Evolutionary conservation across 2,329 filamentous ascomycete genomes (phyloP), one percentile per base, ranked within the genome.

Genomic region (Sporothrix inflata): DNA sequence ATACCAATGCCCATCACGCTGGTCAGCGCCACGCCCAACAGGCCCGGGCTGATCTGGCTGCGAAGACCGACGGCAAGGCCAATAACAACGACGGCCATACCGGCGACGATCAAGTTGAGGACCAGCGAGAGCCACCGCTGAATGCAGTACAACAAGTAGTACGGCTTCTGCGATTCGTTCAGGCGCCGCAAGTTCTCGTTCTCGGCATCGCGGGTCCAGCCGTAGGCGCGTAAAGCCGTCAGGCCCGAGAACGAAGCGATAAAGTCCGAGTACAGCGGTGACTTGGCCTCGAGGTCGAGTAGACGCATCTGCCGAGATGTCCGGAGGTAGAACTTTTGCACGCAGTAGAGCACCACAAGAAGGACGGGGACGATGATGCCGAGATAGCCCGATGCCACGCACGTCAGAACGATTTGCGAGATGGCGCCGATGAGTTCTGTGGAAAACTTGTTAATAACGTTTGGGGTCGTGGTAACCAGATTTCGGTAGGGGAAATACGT

Each of bases 131-230:
- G 78, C 88, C 88, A 90, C 47, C 86, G 82, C 76, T 90, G 89
- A 3, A 89, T 83, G 51, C 84, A 84, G 71, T 83, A 85, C 6
- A 90, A 81, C 0, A 89, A 81, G 75, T 90, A 90, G 67, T 85
- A 87, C 0, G 88, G 87, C 27, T 81, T 79, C 75, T 90, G 88
- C 0, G 87, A 88, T 6, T 79, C 78, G 73, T 90, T 85, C 1
- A 90, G 79, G 0, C 87, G 80, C 4, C 75, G 74, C 19, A 84
- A 78, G 71, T 87, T 88, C 73, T 82, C 82, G 38, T 82, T 75
- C 19, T 83, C 79, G 70, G 84, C 81, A 6, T 78, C 76, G 1
- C 79, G 76, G 49, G 84, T 80, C 87, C 87, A 89, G 2, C 84
- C 83, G 73, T 88, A 89, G 1, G 88, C 85, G 11, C 87, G 83